Evolutionary conservation across 1,139 yeast species (phyloP), one percentile per base, ranked within the genome.

Genomic region (Suhomyces maxii): DNA sequence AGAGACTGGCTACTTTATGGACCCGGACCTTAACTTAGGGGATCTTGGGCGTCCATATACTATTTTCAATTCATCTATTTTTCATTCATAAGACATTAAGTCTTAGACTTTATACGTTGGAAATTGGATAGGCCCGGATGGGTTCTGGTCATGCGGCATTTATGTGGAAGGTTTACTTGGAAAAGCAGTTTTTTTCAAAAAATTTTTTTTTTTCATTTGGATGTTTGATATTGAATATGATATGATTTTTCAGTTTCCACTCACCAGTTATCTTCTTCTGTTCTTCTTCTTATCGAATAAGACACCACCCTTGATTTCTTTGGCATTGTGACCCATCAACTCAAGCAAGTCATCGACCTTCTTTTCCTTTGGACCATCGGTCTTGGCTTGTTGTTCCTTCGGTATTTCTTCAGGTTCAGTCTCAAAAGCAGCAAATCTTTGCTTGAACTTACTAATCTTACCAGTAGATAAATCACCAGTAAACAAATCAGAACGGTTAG

Each of bases 401-500:
- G 50, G 49, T 45, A 47, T 45, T 33, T 51, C 61, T 23, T 51
- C 52, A n/a, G 57, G 51, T 33, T 62, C 68, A n/a, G 58, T 63
- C 40, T 72, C 75, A 57, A 80, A 86, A 48, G 83, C 71, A 44
- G 86, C 70, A 60, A 78, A 91, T 70, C 82, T 88, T 66, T 84
- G 81, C 68, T 84, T 88, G 79, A 91, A 93, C 69, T 82, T 87
- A 65, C 86, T 88, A 64, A 91, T 73, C 67, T 84, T 86, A 56
- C 96, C 97, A 45, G 90, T 85, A 11, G 95, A 88, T 31, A 88
- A 85, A 65, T 89, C 96, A 34, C 80, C 77, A 36, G 85, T 79
- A 48, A 80, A 80, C 58, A 89, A 73, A 64, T 90, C 95, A 26
- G 86, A 80, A 67, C 91, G 81, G 53, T 87, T 79, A 44, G 93